Evolutionary conservation across 257 asterid genomes (phyloP), one percentile per base, ranked within the genome.

Genomic region (Solanum infundibuliforme): DNA sequence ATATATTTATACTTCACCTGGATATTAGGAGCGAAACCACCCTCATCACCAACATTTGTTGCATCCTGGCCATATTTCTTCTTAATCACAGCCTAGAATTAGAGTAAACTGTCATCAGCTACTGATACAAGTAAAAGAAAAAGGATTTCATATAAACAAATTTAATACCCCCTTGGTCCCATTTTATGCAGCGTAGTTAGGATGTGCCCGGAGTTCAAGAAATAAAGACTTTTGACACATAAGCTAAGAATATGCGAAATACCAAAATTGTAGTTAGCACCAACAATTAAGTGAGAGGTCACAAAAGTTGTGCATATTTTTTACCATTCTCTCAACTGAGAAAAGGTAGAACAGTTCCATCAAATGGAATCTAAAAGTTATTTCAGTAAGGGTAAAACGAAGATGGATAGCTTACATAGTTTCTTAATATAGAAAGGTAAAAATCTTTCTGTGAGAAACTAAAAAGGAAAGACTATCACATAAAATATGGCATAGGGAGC

Each of bases 1-100:
- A 43, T 43, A 79, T 2, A 21, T 66, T 41, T 23, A 43, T 46
- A 39, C 75, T 74, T 71, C 76, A 94, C 98, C 96, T 95, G 98
- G 90, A 96, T 96, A 89, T 95, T 96, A 86, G 99, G 99, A 88
- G 99, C 99, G 92, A 96, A 96, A 89, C 99, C 99, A 90, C 98
- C 98, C 93, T 96, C 98, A 88, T 96, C 99, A 86, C 99, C 99
- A 25, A 96, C 99, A 89, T 96, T 96, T 69, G 99, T 96, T 86
- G 99, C 98, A 92, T 96, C 98, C 85, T 96, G 99, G 35, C 98
- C 98, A 83, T 96, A 95, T 71, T 96, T 96, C 94, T 95, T 96
- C 98, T 96, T 96, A 77, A 96, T 96, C 86, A 96, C 99, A 92
- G 98, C 84, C 98, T 96, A 94, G 36, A 13, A 31, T 43, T 90